Evolutionary conservation across 805 yeast genomes (phyloP).

Genomic region (Candida easanensis): DNA sequence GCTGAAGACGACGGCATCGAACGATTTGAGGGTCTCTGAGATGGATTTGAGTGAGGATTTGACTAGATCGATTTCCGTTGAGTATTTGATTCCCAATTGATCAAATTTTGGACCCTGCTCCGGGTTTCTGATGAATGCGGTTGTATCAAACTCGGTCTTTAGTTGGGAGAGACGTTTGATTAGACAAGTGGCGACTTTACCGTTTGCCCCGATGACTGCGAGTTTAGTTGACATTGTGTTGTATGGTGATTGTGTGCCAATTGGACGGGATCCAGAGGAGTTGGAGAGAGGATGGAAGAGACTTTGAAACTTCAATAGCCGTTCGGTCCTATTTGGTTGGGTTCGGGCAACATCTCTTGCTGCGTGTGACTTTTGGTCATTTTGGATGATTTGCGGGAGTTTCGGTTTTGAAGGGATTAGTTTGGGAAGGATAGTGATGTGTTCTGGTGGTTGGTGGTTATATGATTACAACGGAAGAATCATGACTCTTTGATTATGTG

Average conservation of each 20-base stretch:
- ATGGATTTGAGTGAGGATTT: slow-evolving; percentile 35
- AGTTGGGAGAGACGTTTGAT: slow-evolving; percentile 33
- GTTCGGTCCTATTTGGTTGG: too few species aligned
- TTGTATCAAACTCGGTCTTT: slow-evolving; percentile 35
- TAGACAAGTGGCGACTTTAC: slow-evolving; percentile 52
- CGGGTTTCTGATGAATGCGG: slow-evolving; percentile 43
- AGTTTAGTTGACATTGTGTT: slow-evolving; percentile 29
- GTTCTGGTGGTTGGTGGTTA: too few species aligned
- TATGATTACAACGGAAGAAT: too few species aligned
- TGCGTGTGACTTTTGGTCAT: too few species aligned
- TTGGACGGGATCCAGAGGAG: too few species aligned
- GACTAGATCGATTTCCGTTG: slow-evolving; percentile 39
- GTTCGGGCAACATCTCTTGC: too few species aligned
- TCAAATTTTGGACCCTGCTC: slow-evolving; percentile 43
- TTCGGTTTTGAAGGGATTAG: too few species aligned
- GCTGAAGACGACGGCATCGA: slow-evolving; percentile 54
- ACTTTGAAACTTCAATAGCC: too few species aligned
- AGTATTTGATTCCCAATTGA: slow-evolving; percentile 34
- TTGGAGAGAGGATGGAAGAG: too few species aligned
- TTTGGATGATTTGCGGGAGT: too few species aligned
- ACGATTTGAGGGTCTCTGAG: slow-evolving; percentile 39
- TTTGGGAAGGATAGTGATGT: too few species aligned
- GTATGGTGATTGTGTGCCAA: neutral
- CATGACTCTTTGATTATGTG: too few species aligned
- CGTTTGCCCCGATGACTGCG: slow-evolving; percentile 60